Conservation (phyloP, 2,329 filamentous ascomycete genomes). For the Dactylellina leptospora region DNA sequence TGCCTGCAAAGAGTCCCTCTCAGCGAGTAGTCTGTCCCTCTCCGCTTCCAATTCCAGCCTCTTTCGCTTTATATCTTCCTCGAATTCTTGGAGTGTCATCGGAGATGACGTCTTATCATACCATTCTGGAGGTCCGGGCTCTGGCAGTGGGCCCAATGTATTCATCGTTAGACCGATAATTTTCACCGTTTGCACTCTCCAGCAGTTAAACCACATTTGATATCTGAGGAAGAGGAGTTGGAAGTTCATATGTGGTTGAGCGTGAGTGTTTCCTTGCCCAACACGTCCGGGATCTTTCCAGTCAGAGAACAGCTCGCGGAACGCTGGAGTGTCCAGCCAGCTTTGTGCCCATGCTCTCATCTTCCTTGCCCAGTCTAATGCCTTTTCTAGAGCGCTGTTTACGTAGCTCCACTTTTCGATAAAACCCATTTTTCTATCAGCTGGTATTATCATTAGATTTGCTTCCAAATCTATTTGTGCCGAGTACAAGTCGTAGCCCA, state of each 20-base stretch:
- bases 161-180: conserved; percentile 3
- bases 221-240: conserved; percentile 1
- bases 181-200: not conserved
- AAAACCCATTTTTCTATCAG: not conserved
- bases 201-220: not conserved
- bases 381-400: not conserved
- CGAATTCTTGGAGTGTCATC: not conserved
- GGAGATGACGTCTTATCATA: not conserved
- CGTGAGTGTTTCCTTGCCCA: not conserved
- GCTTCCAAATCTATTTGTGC: not conserved
- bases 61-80: not conserved
- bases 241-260: not conserved
- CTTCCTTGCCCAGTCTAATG: not conserved
- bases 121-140: not conserved
- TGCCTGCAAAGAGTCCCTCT: not conserved
- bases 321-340: not conserved
- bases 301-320: not conserved
- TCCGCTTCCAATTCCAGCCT: not conserved
- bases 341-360: not conserved
- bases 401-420: not conserved
- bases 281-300: conserved; percentile 13
- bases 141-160: not conserved
- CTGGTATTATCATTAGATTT: not conserved
- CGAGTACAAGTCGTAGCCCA: not conserved
- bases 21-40: not conserved